Conservation (phyloP, 495 filamentous ascomycete genomes). For the Aspergillus conjunctus region DNA sequence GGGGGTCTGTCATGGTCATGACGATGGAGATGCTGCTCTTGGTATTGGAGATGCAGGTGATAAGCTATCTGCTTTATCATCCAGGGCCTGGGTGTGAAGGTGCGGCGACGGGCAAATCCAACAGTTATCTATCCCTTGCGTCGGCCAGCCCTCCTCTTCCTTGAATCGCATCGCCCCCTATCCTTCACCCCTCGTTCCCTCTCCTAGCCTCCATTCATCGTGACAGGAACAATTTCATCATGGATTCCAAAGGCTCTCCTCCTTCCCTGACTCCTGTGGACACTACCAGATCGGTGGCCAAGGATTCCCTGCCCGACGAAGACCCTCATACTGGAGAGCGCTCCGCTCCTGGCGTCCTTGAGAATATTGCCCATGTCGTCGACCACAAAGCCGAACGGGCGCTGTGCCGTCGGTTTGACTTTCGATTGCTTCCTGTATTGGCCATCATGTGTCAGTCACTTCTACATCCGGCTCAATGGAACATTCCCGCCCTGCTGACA, state of each 20-base stretch:
- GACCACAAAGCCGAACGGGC: conserved; percentile 58
- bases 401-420: conserved; percentile 66
- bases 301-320: conserved; percentile 22
- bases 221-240: neutral
- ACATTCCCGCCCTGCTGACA: conserved; percentile 2
- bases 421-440: conserved; percentile 62
- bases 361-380: conserved; percentile 41
- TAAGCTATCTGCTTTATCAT: conserved; percentile 16
- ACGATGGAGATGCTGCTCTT: conserved; percentile 13
- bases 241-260: conserved; percentile 15
- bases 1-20: conserved; percentile 6
- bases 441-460: conserved; percentile 61
- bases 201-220: neutral
- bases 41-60: conserved; percentile 4
- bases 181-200: neutral
- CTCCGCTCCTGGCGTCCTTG: conserved; percentile 36
- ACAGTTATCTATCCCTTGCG: conserved; percentile 23
- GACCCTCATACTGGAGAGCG: conserved; percentile 33
- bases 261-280: conserved; percentile 13
- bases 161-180: neutral
- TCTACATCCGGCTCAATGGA: neutral
- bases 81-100: neutral
- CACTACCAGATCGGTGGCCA: neutral
- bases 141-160: neutral
- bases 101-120: neutral